Percentiles rank a stretch among this genome's conserved stretches.
These are phyloP conservation scores for Diaporthe longicolla DNA, from an alignment of 2,329 filamentous ascomycete species.

Conservation along the genomic window DNA sequence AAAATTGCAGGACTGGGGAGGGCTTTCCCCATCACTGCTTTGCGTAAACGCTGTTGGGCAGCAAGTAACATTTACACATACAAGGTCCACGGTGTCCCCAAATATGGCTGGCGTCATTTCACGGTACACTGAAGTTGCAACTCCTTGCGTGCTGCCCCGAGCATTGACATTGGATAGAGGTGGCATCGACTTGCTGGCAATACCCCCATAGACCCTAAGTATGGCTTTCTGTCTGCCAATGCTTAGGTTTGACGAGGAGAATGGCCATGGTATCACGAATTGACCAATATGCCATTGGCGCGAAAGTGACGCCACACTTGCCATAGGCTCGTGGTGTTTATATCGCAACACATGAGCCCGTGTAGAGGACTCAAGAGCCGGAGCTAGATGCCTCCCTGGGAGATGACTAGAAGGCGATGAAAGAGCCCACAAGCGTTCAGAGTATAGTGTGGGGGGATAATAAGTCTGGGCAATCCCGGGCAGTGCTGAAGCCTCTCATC, in stretches of 20 bases:
- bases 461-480: neutral
- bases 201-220: neutral
- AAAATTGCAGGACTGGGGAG: neutral
- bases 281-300: too few relatives aligned
- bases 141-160: neutral
- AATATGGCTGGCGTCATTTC: neutral
- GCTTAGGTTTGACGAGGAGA: neutral
- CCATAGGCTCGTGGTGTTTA: too few relatives aligned
- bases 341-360: neutral
- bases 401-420: neutral
- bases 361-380: too few relatives aligned
- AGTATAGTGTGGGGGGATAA: too few relatives aligned
- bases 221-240: neutral
- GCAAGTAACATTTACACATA: neutral
- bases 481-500: neutral
- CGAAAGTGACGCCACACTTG: too few relatives aligned
- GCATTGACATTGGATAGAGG: neutral
- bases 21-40: neutral
- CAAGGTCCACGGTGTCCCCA: neutral
- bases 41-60: neutral
- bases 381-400: neutral
- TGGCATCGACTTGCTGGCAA: neutral
- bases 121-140: neutral
- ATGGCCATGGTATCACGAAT: too few relatives aligned
- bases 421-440: neutral